Conservation (phyloP, 78 protist species). For the Tieghemostelium lacteum region DNA sequence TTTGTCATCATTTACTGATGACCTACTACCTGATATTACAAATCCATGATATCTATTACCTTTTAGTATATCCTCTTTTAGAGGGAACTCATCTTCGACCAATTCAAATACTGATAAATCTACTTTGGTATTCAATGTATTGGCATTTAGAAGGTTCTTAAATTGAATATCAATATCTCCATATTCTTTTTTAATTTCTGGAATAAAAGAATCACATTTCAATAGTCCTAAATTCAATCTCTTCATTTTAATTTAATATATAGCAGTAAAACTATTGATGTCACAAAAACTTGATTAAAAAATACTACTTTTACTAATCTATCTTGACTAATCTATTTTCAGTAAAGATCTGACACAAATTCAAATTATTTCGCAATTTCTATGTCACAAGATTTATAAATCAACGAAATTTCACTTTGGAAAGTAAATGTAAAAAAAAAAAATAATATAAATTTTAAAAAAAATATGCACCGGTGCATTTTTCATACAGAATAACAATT, state of each 20-base stretch:
- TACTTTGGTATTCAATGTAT: neutral
- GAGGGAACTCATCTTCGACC: constrained; percentile 30
- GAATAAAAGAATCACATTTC: constrained; percentile 67
- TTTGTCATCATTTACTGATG: constrained; percentile 52
- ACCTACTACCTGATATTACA: constrained; percentile 45
- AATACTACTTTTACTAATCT: too few species aligned
- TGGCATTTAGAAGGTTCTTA: constrained; percentile 20
- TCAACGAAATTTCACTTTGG: too few species aligned
- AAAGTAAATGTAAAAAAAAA: too few species aligned
- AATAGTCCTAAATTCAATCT: constrained; percentile 52
- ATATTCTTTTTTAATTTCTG: constrained; percentile 47
- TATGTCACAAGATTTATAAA: too few species aligned
- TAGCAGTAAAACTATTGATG: too few species aligned
- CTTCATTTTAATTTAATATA: constrained; percentile 18
- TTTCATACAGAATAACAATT: too few species aligned
- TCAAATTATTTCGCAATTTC: too few species aligned
- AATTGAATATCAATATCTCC: constrained; percentile 67
- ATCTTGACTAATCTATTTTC: too few species aligned
- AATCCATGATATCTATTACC: constrained; percentile 37
- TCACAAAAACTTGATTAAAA: too few species aligned
- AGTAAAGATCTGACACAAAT: too few species aligned
- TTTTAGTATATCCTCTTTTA: constrained; percentile 3
- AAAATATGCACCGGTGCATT: too few species aligned
- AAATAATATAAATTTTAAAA: too few species aligned
- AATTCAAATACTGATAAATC: constrained; percentile 52